Base-by-base conservation (phyloP, 495 filamentous ascomycete species). In the Penicillium pulvis region DNA sequence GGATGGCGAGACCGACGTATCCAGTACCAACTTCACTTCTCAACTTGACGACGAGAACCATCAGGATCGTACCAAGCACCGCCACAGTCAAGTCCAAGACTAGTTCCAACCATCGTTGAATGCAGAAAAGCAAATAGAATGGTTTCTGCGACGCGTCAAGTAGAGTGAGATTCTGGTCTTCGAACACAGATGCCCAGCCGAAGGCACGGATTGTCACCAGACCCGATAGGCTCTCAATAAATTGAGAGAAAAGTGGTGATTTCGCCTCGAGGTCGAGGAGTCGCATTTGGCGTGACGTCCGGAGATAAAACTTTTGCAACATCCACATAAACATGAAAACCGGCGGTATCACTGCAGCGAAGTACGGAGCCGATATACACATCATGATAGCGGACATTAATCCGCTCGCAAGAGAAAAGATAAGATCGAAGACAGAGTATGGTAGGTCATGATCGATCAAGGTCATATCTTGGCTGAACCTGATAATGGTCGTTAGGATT, bases 241-340 rank as follows among this genome's bases (percentile, higher is more conserved):
- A 82, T 12, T 74, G 73, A 0, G 79, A 74, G 48, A 75, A 82
- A 0, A 85, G 65, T 0, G 81, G 78, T 0, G 81, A 69, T 62
- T 81, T 79, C 17, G 78, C 73, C 68, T 85, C 82, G 1, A 85
- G 64, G 28, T 86, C 83, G n/a, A 87, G 71, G 8, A 85, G 64
- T n/a, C 83, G 79, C 4, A 87, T 62, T 60, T 86, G 83, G 1
- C 82, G 77, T 41, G 79, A 91, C 8, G 93, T 72, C n/a, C 78
- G 72, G 0, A 86, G 72, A 48, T 85, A 85, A 61, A 80, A 73
- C 16, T 75, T 76, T 54, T 86, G 82, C 14, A 63, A 19, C 6
- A 56, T 35, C 51, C 51, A 60, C 30, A 53, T 19, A 16, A 50
- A 55, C 24, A 51, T 16, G 28, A 53, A 53, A 0, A 56, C 41